Conservation (phyloP, 1,284 basidiomycete genomes). For the Hymenochaete sp. region DNA sequence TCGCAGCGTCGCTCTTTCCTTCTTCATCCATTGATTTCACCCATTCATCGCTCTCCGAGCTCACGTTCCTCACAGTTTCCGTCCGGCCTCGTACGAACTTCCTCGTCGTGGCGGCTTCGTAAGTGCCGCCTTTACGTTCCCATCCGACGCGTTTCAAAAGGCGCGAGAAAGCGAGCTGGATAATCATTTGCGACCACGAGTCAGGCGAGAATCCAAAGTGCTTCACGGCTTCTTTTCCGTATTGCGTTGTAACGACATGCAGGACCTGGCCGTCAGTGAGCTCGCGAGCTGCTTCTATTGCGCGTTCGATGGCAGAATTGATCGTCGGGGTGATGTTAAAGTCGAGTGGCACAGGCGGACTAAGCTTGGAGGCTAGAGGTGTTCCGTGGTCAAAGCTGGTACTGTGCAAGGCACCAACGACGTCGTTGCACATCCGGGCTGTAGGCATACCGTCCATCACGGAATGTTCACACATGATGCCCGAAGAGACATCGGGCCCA, state of each 20-base stretch:
- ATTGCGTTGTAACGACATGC: constrained; percentile 58
- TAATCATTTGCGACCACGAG: constrained; percentile 86
- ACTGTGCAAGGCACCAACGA: constrained; percentile 55
- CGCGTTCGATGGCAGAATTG: constrained; percentile 43
- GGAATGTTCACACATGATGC: constrained; percentile 87
- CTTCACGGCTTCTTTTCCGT: constrained; percentile 88
- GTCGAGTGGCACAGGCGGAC: constrained; percentile 40
- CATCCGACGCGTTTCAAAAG: constrained; percentile 32
- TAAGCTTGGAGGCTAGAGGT: constrained; percentile 22
- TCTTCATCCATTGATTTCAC: constrained; percentile 63
- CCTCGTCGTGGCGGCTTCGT: constrained; percentile 83
- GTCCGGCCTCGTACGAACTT: constrained; percentile 82
- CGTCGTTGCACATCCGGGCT: constrained; percentile 58
- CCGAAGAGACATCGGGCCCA: constrained; percentile 70
- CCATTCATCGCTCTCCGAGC: constrained; percentile 64
- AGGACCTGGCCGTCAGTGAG: constrained; percentile 66
- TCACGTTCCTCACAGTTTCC: constrained; percentile 79
- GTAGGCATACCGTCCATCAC: constrained; percentile 82
- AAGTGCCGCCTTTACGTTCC: constrained; percentile 50
- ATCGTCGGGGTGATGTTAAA: constrained; percentile 52
- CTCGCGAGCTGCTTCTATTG: constrained; percentile 48
- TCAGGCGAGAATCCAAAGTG: constrained; percentile 78
- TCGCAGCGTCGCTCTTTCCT: constrained; percentile 33
- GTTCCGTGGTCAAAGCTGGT: constrained; percentile 50
- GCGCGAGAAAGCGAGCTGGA: constrained; percentile 79